Evolutionary conservation across 805 yeast species (phyloP).

Genomic region (Lipomyces kockii): DNA sequence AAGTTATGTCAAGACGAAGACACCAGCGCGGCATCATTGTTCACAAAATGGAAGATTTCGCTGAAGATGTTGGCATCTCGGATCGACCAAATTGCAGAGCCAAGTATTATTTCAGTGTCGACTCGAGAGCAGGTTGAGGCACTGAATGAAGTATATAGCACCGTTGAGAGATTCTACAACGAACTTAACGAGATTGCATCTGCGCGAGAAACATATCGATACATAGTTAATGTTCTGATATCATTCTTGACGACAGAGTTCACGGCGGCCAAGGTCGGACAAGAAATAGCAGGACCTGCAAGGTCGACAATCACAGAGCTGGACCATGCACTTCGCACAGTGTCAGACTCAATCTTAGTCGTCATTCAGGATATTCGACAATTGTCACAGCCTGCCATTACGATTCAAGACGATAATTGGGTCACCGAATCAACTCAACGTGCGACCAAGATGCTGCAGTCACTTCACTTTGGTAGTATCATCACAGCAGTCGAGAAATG

Average conservation of each 20-base stretch:
- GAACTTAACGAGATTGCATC: conserved; percentile 7
- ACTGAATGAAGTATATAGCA: not conserved
- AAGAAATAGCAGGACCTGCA: too few species aligned
- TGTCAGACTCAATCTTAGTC: conserved; percentile 65
- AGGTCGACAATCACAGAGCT: conserved; percentile 5
- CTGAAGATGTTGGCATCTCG: not conserved
- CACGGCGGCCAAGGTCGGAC: not conserved
- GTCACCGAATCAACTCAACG: conserved; percentile 42
- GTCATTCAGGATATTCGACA: conserved; percentile 63
- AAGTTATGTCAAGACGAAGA: conserved; percentile 10
- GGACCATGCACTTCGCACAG: conserved; percentile 55
- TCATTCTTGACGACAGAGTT: conserved; percentile 4
- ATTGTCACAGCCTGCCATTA: conserved; percentile 38
- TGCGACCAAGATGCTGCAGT: conserved; percentile 47
- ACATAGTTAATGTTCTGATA: not conserved
- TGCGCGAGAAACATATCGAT: not conserved
- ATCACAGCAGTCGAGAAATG: conserved; percentile 46
- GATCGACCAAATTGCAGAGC: not conserved
- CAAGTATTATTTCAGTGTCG: not conserved
- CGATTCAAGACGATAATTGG: conserved; percentile 72
- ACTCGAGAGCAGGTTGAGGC: not conserved
- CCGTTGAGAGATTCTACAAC: not conserved
- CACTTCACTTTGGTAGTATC: conserved; percentile 51
- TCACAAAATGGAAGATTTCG: conserved; percentile 1
- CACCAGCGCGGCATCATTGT: not conserved